Percentiles rank a stretch among this genome's conserved stretches.
Conservation (phyloP, 1,284 basidiomycete genomes). For the Leccinum fallax region DNA sequence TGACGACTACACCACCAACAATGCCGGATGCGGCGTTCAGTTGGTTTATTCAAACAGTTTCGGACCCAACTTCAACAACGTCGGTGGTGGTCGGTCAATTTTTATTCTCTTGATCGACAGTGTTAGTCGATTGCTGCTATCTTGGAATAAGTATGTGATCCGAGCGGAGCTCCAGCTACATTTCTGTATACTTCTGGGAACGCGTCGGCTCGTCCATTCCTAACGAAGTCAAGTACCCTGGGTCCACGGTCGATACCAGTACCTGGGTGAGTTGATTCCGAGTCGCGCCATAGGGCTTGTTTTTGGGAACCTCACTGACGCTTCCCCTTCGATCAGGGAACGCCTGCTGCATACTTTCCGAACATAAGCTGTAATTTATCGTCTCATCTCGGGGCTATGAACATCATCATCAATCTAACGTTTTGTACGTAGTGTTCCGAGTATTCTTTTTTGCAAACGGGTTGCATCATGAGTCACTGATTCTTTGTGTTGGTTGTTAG, state of each 20-base stretch:
- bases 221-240: slow-evolving; percentile 6
- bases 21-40: slow-evolving; percentile 66
- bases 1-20: slow-evolving; percentile 53
- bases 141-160: slow-evolving; percentile 25
- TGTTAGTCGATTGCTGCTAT: neutral
- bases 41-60: slow-evolving; percentile 49
- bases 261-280: neutral
- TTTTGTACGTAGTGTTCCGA: slow-evolving; percentile 27
- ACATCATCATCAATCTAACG: slow-evolving; percentile 26
- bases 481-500: neutral
- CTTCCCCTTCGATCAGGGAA: slow-evolving; percentile 15
- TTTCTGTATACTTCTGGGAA: slow-evolving; percentile 32
- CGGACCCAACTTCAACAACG: slow-evolving; percentile 61
- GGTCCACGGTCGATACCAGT: too few species aligned
- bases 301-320: neutral
- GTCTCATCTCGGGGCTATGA: slow-evolving; percentile 23
- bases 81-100: slow-evolving; percentile 58
- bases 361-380: slow-evolving; percentile 19
- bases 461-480: neutral
- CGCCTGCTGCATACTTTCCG: slow-evolving; percentile 25
- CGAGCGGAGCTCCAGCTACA: slow-evolving; percentile 18
- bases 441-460: neutral
- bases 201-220: slow-evolving; percentile 21
- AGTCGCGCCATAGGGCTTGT: too few species aligned
- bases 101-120: neutral